Base-by-base conservation (phyloP, 2,329 filamentous ascomycete genomes). In the Massarina eburnea region DNA sequence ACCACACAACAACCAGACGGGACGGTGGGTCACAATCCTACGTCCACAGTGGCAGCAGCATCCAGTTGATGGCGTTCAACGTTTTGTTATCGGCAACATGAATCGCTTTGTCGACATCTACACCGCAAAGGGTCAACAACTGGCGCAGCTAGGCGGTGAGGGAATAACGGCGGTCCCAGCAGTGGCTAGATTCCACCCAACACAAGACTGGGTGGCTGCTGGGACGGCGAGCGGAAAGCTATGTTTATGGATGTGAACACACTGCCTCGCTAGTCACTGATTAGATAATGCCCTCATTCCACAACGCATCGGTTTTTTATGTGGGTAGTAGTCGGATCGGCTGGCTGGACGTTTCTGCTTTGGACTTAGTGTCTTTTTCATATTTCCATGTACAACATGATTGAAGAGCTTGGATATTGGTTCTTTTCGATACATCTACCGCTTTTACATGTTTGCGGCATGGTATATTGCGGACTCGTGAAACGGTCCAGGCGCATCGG, bases 41-140 rank as follows among this genome's bases (percentile, higher is more conserved):
- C 65, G 95, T 79, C 80, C 94, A 67, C 90, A 96, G 59, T 99
- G 94, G 94, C 94, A 99, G 68, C 76, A 81, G 24, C 79, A 81
- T 36, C 92, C 94, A 0, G 74, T 79, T 26, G 89, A 94, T 47
- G 85, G 85, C 7, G 83, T 95, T 4, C 86, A 95, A 52, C 90
- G 92, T 50, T 91, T 99, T 59, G 88, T 84, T 19, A 92, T 99
- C 46, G 94, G 89, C 1, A 99, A 97, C 58, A 97, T 97, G 94
- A 96, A 95, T 65, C 83, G 94, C 1, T 97, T 96, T 59, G 89
- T 97, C 1, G 94, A 99, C 63, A 81, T 99, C 1, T 99, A 88
- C 67, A 87, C 86, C 1, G 80, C 84, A 0, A 81, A 87, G 39
- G 94, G 94, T 0, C 85, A 90, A 60, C 92, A 97, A 67, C 73